Percentiles rank a stretch among this genome's conserved stretches.
Conservation (phyloP, 345 rosid species). For the Erucastrum elatum region DNA sequence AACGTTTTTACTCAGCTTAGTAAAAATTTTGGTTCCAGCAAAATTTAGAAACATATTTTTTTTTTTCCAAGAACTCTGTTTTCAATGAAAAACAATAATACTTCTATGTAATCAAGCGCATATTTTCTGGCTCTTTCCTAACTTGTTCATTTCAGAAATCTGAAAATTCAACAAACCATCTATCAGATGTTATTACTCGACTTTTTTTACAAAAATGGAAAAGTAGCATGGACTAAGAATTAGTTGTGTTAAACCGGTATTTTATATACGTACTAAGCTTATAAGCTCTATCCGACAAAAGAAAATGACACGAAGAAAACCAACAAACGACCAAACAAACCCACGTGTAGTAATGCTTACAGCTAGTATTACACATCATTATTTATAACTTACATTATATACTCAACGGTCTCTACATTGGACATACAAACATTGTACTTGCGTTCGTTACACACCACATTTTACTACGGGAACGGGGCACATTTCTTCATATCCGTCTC, state of each 20-base stretch:
- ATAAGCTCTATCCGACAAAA: background rate
- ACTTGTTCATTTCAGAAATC: no score
- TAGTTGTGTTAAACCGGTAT: background rate
- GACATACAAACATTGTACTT: background rate
- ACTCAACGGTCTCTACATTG: background rate
- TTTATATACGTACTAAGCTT: background rate
- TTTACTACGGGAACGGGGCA: conserved; percentile 49
- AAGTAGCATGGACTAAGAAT: no score
- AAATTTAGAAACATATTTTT: no score
- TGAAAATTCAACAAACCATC: no score
- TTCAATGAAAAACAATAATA: no score
- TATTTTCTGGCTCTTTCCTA: no score
- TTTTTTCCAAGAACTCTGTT: no score
- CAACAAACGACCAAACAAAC: background rate
- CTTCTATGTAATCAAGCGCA: no score
- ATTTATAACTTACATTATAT: background rate
- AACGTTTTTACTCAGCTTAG: no score
- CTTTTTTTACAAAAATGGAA: no score
- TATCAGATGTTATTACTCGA: no score
- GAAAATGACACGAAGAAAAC: background rate
- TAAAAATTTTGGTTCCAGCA: no score
- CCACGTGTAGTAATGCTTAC: background rate
- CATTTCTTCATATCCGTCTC: conserved; percentile 48
- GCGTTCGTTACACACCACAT: background rate
- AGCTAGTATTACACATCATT: background rate